Conservation (phyloP, 2,329 filamentous ascomycete species). For the Calonectria pseudoturangicola region DNA sequence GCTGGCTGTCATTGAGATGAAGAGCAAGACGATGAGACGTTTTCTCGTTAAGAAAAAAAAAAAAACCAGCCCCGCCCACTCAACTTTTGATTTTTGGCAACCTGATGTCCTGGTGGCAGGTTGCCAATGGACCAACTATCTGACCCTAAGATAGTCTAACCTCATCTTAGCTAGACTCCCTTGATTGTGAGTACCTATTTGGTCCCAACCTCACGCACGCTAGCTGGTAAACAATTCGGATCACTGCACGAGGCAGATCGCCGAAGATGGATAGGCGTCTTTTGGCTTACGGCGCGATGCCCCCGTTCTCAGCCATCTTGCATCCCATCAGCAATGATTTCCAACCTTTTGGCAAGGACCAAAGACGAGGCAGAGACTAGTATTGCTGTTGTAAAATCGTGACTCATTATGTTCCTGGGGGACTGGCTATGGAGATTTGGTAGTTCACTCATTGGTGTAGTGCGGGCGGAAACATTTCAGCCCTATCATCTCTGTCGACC, state of each 20-base stretch:
- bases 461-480: slow-evolving; percentile 5
- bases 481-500: slow-evolving; percentile 35
- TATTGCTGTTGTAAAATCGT: not conserved
- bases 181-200: slow-evolving; percentile 3
- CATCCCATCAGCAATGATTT: no score
- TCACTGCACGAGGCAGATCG: slow-evolving; percentile 15
- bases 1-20: slow-evolving; percentile 17
- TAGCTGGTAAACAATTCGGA: slow-evolving; percentile 10
- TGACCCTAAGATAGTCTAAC: slow-evolving; percentile 21
- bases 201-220: slow-evolving; percentile 1
- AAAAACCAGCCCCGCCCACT: slow-evolving; percentile 2
- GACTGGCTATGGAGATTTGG: not conserved
- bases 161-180: slow-evolving; percentile 6
- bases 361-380: not conserved
- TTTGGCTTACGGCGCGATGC: not conserved
- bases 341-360: no score
- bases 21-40: slow-evolving; percentile 26
- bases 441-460: not conserved
- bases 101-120: not conserved
- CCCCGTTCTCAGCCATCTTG: not conserved
- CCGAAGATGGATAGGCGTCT: slow-evolving; percentile 11
- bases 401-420: not conserved
- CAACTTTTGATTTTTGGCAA: slow-evolving; percentile 5
- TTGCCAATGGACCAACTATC: not conserved
- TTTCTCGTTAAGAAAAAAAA: slow-evolving; percentile 28